phyloP scores from a whole-genome alignment of 306 rosid species.

The Inga leiocalycina region DNA sequence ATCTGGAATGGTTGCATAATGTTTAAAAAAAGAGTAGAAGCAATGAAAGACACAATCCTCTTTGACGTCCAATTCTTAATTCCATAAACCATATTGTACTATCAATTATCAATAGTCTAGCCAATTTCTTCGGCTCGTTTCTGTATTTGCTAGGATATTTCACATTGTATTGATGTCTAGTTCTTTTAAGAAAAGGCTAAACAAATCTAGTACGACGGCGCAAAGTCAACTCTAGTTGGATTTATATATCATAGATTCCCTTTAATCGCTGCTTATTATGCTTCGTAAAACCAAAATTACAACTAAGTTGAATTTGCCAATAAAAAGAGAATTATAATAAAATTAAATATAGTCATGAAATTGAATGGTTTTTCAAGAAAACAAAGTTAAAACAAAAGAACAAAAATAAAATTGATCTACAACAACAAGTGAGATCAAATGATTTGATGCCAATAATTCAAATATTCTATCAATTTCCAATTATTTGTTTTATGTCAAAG shows the following conservation, averaged over 20 bases:
- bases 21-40: not conserved
- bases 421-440: too few relatives aligned
- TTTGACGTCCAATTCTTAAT: conserved; percentile 13
- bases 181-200: not conserved
- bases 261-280: not conserved
- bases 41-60: not conserved
- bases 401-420: too few relatives aligned
- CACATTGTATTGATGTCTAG: not conserved
- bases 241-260: not conserved
- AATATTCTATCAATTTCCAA: too few relatives aligned
- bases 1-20: not conserved
- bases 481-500: too few relatives aligned
- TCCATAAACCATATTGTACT: not conserved
- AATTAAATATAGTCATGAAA: not conserved
- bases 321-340: not conserved
- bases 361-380: too few relatives aligned
- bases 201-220: too few relatives aligned
- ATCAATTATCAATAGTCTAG: too few relatives aligned
- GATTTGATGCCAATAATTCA: too few relatives aligned
- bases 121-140: too few relatives aligned
- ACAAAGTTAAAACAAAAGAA: not conserved
- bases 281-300: too few relatives aligned
- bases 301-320: not conserved
- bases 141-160: not conserved
- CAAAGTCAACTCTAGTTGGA: too few relatives aligned